Base-by-base conservation (phyloP, 768 basidiomycete species). In the Agrocybe pediades region DNA sequence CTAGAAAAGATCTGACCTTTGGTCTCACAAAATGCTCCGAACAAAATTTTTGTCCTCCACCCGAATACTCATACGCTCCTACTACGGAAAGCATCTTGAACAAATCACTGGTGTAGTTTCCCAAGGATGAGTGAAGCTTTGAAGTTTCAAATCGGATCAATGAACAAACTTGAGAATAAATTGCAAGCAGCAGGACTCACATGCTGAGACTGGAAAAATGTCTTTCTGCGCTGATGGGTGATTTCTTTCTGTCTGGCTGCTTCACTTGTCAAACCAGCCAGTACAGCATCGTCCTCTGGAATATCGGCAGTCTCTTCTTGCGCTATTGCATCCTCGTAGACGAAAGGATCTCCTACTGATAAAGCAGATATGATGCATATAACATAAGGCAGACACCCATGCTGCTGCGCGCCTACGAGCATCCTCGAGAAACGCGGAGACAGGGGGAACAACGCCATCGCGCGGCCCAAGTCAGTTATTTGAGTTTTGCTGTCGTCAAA, bases 341-440 rank as follows among this genome's bases (percentile, higher is more conserved):
- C 65, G 74, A 98, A 98, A 2, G 97, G 97, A 70, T 98, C 95
- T 1, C 97, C 97, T 13, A 97, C 94, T 2, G 92, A 91, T 58
- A 98, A 71, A 3, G 88, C 90, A 17, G 96, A 91, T 6, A 98
- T 95, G 26, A 97, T 83, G 8, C 91, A 81, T 59, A 98, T 87
- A 30, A 96, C 82, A 68, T 96, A 98, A 16, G 95, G 92, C 46
- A 99, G 68, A 61, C 80, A 82, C 16, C 75, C 74, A 65, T 94
- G 94, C 39, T 87, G 93, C 56, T 97, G 92, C 53, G 95, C 94
- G 49, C 87, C 86, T 15, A 95, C 91, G 39, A 98, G 74, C 94
- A 99, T 97, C 66, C 92, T 86, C n/a, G 95, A 89, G 67, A 92
- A 97, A 40, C 97, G 78, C 9, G 97, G 97, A 6, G 94, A 88